These are phyloP conservation scores for Suhomyces panamericanus DNA, from an alignment of 1,139 yeast species.

Conservation along the genomic window DNA sequence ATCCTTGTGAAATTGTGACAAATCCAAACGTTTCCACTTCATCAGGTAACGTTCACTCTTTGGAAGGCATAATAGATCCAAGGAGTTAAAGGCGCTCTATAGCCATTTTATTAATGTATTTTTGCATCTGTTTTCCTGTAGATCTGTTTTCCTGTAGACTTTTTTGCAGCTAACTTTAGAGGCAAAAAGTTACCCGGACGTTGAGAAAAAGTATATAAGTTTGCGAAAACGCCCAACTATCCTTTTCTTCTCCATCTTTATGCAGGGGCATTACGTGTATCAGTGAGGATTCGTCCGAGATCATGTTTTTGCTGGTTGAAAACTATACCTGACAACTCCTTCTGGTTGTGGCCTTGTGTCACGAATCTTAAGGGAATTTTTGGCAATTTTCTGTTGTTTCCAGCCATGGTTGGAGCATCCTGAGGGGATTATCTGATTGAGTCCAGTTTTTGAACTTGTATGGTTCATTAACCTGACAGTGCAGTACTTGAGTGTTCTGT, in stretches of 20 bases:
- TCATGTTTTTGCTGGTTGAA: constrained; percentile 99
- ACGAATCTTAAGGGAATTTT: constrained; percentile 68
- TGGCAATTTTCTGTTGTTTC: constrained; percentile 42
- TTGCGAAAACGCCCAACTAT: constrained; percentile 3
- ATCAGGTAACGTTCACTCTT: not conserved
- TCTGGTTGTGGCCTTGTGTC: constrained; percentile 51
- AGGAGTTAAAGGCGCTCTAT: not conserved
- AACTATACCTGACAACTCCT: constrained; percentile 99
- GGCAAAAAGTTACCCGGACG: constrained; percentile 22
- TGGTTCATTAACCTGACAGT: too few species aligned
- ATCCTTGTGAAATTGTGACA: not conserved
- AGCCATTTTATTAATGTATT: not conserved
- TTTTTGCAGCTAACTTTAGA: not conserved
- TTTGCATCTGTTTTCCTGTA: not conserved
- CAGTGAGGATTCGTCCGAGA: constrained; percentile 99
- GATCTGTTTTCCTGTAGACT: not conserved
- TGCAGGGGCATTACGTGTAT: constrained; percentile 99
- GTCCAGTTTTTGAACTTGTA: not conserved
- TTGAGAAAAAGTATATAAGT: constrained; percentile 17
- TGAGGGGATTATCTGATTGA: constrained; percentile 4
- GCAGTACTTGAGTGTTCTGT: not conserved
- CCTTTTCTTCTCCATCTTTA: constrained; percentile 71
- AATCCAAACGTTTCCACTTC: too few species aligned
- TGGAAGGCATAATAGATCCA: not conserved
- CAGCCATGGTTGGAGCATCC: not conserved